A percentile compares a stretch with the other conserved stretches of the same genome.
These are phyloP conservation scores for Atkinsonella texensis DNA, from an alignment of 2,329 filamentous ascomycete species.

Conservation along the genomic window DNA sequence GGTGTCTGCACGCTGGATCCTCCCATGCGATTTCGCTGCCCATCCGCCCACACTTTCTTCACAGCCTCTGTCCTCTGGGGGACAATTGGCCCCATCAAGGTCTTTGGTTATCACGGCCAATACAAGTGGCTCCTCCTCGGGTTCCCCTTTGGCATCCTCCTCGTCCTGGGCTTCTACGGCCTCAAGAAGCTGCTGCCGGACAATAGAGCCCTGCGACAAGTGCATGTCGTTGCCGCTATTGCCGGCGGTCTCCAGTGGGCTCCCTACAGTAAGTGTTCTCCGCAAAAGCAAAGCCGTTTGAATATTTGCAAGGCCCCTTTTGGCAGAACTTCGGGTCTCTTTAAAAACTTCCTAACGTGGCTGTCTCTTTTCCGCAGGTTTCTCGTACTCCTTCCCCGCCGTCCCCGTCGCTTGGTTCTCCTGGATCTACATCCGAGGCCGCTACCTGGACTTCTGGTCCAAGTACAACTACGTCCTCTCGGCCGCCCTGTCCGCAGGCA, in stretches of 20 bases:
- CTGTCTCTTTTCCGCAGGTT: too few relatives aligned
- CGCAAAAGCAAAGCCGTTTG: too few relatives aligned
- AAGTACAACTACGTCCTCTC: constrained; percentile 34
- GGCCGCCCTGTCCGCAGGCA: constrained; percentile 29
- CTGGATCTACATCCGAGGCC: constrained; percentile 33
- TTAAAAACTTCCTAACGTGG: too few relatives aligned
- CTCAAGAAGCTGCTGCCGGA: constrained; percentile 21
- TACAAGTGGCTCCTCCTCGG: constrained; percentile 27
- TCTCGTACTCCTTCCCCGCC: constrained; percentile 32
- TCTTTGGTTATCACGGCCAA: constrained; percentile 23
- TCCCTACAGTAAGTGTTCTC: constrained; percentile 23
- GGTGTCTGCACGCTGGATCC: constrained; percentile 26
- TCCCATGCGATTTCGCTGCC: constrained; percentile 24
- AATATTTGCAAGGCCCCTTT: too few relatives aligned
- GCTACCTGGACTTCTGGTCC: constrained; percentile 36
- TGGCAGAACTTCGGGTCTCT: too few relatives aligned
- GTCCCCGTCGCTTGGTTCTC: constrained; percentile 35
- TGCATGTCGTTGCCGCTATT: constrained; percentile 31
- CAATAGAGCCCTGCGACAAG: constrained; percentile 22
- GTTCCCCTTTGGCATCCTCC: constrained; percentile 26
- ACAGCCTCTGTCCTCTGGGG: constrained; percentile 30
- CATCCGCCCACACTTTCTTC: constrained; percentile 25
- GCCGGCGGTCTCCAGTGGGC: constrained; percentile 28
- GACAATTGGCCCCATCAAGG: constrained; percentile 24
- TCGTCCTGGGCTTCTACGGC: constrained; percentile 25